Evolutionary conservation across 768 basidiomycete species (phyloP).

Genomic region (Erythrobasidium yunnanense): DNA sequence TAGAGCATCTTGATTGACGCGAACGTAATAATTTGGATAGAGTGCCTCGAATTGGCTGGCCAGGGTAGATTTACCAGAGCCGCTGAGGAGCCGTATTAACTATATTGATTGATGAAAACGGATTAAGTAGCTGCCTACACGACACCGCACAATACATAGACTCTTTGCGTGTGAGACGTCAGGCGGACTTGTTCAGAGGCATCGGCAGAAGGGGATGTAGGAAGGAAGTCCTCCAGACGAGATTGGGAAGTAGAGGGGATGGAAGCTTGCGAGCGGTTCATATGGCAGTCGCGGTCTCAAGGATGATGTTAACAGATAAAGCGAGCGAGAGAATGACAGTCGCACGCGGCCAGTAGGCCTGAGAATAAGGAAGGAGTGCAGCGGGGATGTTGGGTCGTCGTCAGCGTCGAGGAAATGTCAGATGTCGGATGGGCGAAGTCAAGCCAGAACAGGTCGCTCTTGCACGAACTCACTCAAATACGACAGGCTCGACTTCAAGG

Average conservation of each 20-base stretch:
- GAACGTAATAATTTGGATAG: constrained; percentile 14
- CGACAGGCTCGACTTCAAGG: no score
- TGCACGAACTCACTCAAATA: no score
- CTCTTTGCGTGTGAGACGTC: neutral
- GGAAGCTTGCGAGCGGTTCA: neutral
- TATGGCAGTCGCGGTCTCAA: no score
- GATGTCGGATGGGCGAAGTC: no score
- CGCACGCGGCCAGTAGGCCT: no score
- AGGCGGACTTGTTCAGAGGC: neutral
- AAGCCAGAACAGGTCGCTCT: no score
- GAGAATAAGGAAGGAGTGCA: no score
- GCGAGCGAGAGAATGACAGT: no score
- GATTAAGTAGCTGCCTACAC: constrained; percentile 2
- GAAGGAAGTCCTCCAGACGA: constrained; percentile 18
- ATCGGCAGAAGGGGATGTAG: neutral
- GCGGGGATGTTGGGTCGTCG: no score
- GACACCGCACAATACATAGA: constrained; percentile 21
- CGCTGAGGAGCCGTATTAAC: neutral
- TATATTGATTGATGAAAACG: neutral
- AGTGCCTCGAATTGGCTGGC: constrained; percentile 17
- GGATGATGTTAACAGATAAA: no score
- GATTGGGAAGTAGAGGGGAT: neutral
- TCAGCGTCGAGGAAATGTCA: no score
- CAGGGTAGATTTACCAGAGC: constrained; percentile 26
- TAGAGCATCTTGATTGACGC: constrained; percentile 21